Base-by-base conservation (phyloP, 169 alveolate genomes). In the Neospora caninum region DNA sequence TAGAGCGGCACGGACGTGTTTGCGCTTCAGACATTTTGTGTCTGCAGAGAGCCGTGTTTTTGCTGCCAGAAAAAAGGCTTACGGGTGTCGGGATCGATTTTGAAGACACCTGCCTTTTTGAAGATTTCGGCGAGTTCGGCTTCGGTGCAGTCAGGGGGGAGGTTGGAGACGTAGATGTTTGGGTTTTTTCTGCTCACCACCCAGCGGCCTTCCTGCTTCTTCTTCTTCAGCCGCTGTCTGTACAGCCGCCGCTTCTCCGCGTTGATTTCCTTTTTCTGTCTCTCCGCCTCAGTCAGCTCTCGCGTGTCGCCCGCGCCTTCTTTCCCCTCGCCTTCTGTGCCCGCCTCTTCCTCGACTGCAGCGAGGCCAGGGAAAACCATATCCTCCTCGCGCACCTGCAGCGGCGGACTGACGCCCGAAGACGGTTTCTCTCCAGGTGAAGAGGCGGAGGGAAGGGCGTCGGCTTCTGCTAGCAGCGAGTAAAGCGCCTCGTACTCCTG, bases 71-170 rank as follows among this genome's bases (percentile, higher is more conserved):
- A 34, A 49, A 27, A 29, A 9, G 16, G 73, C 97, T 91, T 80
- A 96, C 97, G 96, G 9, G 97, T 97, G 49, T 95, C 96, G 22
- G 98, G 97, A 94, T 97, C 98, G 42, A 97, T 97, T 95, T 97
- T 97, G 38, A 97, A 95, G 83, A 97, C 96, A 13, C 98, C 98
- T 13, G 98, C 98, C 84, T 96, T 95, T 80, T 95, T 97, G 95
- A 97, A 97, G 20, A 97, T 96, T 29, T 82, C 92, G 34, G 95
- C 95, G 53, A 97, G 96, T 84, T 97, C 98, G 64, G 93, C 96
- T 70, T 70, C 89, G 22, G 97, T 96, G 87, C 95, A 94, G 94
- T 96, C 97, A 42, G 91, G 94, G 39, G 98, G 98, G 31, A 97
- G 95, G 2, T 98, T 98, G 69, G 97, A 78, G 36, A 97, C 94